phyloP scores from a whole-genome alignment of 805 yeast genomes.

The Zygosaccharomyces gambellarensis region DNA sequence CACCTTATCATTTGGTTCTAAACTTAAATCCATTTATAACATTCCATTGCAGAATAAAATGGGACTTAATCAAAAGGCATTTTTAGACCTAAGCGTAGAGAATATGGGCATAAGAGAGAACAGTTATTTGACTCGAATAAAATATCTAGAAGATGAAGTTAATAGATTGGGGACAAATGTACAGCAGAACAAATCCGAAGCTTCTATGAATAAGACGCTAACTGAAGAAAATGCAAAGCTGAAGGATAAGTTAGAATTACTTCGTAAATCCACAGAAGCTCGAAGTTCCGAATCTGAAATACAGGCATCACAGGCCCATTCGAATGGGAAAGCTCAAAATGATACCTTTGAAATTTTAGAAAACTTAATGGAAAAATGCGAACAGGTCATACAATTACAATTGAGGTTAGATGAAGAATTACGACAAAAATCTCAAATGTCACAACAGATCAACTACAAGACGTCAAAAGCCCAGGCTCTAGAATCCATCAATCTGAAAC shows the following conservation, averaged over 20 bases:
- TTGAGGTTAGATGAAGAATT: conserved; percentile 19
- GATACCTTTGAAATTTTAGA: conserved; percentile 14
- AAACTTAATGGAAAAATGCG: conserved; percentile 24
- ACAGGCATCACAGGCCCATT: background rate
- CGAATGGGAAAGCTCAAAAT: conserved; percentile 1
- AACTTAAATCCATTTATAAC: conserved; percentile 67
- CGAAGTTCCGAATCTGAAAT: background rate
- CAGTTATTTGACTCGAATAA: conserved; percentile 16
- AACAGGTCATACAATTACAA: conserved; percentile 20
- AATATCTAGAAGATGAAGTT: conserved; percentile 13
- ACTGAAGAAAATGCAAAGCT: conserved; percentile 12
- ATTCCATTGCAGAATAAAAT: conserved; percentile 42
- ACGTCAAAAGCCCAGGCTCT: conserved; percentile 13
- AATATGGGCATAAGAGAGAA: conserved; percentile 39
- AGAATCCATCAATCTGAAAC: conserved; percentile 23
- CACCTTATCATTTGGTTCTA: conserved; percentile 66
- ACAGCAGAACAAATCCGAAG: background rate
- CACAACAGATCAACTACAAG: conserved; percentile 11
- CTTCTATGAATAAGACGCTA: background rate
- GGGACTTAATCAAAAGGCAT: conserved; percentile 39
- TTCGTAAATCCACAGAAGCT: conserved; percentile 6
- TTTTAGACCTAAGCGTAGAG: conserved; percentile 46
- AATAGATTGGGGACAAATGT: background rate
- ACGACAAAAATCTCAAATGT: conserved; percentile 10
- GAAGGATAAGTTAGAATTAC: conserved; percentile 13